Evolutionary conservation across 1,284 basidiomycete species (phyloP), one percentile per base, ranked within the genome.

Genomic region (Baeospora myosura): DNA sequence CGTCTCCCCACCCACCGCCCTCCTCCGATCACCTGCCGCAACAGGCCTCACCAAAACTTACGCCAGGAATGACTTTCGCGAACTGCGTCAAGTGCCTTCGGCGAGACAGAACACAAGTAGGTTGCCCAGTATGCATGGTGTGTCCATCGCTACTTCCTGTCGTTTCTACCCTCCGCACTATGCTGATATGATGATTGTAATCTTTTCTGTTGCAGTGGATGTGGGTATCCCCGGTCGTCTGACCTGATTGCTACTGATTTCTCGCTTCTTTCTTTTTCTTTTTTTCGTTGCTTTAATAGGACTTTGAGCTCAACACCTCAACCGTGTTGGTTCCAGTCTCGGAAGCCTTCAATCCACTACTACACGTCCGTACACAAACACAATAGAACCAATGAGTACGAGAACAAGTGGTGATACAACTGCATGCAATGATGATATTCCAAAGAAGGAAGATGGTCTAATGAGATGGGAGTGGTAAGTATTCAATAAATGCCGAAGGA

Each of bases 31-130:
- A 1, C 82, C 84, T 0, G 80, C 77, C 1, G 75, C 78, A 18
- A 82, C 81, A 0, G 81, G 82, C n/a, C 66, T 88, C 23, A 87
- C 86, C 12, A 89, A 88, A 63, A 87, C 72, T 45, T 89, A 88
- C 52, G 58, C 57, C 17, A 81, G 74, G 55, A 87, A 88, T 51
- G 85, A 88, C 57, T 88, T 88, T 51, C 68, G 85, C 43, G 74
- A 83, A 55, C 63, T 87, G 49, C 68, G 85, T 39, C 78, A 81
- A 57, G 63, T 68, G 22, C 71, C 81, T 24, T 72, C 74, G 16
- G 74, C 79, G 47, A 74, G 81, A 49, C 72, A 83, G 57, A 88
- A 88, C 56, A 88, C 85, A 45, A 88, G 85, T 59, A 70, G 85
- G 53, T 66, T 88, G 42, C 85, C 85, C 21, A 88, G 85, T 60